These are phyloP conservation scores for Auriscalpium microsporum DNA, from an alignment of 768 basidiomycete genomes.

Conservation along the genomic window DNA sequence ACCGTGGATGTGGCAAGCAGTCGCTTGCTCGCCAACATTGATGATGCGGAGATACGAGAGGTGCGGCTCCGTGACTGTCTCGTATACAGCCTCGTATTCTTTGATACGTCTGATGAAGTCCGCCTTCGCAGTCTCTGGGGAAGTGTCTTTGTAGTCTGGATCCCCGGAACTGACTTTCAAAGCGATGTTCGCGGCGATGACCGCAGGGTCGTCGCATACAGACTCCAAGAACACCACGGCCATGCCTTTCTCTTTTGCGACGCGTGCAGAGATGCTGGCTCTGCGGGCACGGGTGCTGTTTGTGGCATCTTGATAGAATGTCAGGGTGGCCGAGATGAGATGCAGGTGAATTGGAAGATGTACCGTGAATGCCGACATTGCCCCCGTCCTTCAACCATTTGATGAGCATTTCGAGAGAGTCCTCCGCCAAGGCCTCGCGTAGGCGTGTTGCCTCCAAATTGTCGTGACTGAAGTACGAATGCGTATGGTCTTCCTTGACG, in stretches of 20 bases:
- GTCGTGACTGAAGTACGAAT: constrained; percentile 81
- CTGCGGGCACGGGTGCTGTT: constrained; percentile 82
- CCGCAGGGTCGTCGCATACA: constrained; percentile 84
- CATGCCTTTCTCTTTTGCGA: constrained; percentile 81
- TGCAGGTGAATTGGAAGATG: constrained; percentile 5
- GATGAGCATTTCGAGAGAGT: constrained; percentile 92
- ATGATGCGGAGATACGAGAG: constrained; percentile 87
- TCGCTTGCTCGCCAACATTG: constrained; percentile 89
- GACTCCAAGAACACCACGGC: constrained; percentile 92
- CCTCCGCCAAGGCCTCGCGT: constrained; percentile 79
- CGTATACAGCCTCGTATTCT: constrained; percentile 92
- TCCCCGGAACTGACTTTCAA: constrained; percentile 95
- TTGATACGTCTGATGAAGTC: constrained; percentile 90
- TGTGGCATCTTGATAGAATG: constrained; percentile 70
- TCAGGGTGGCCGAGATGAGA: constrained; percentile 2
- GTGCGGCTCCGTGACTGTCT: constrained; percentile 87
- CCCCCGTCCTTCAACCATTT: constrained; percentile 92
- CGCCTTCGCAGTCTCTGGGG: constrained; percentile 72
- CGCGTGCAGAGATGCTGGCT: constrained; percentile 74
- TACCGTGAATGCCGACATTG: constrained; percentile 97
- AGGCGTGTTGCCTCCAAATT: constrained; percentile 69
- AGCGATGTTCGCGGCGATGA: constrained; percentile 93
- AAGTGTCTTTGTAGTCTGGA: constrained; percentile 92
- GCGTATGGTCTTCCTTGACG: constrained; percentile 84
- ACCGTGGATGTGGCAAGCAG: constrained; percentile 79